phyloP scores from a whole-genome alignment of 1,284 basidiomycete species.

The Trichosporon faecale region DNA sequence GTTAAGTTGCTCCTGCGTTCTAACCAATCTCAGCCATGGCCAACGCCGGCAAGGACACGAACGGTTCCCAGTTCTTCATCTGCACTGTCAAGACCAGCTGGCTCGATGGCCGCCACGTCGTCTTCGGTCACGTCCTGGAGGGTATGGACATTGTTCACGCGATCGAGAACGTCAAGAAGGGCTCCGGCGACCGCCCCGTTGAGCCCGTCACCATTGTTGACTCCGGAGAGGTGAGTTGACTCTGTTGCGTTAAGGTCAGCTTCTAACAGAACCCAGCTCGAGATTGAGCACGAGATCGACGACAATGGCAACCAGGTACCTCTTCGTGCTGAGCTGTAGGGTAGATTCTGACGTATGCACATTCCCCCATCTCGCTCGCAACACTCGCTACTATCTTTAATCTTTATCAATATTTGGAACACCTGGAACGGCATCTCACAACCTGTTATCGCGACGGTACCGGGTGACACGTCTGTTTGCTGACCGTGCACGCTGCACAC shows the following conservation, averaged over 20 bases:
- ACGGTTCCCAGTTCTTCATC: constrained; percentile 58
- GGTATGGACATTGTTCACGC: constrained; percentile 77
- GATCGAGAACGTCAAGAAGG: constrained; percentile 70
- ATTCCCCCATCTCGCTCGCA: constrained; percentile 8
- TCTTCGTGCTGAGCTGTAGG: constrained; percentile 81
- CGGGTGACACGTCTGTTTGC: background rate
- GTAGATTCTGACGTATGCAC: constrained; percentile 25
- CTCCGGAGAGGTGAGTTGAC: constrained; percentile 68
- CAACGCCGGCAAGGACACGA: constrained; percentile 63
- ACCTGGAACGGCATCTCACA: background rate
- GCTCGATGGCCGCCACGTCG: constrained; percentile 60
- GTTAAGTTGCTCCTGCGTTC: background rate
- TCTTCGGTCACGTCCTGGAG: constrained; percentile 85
- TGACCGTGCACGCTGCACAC: background rate
- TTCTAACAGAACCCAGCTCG: constrained; percentile 56
- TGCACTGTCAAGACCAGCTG: constrained; percentile 75
- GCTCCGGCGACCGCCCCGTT: constrained; percentile 64
- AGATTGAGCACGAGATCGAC: constrained; percentile 61
- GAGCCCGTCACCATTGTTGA: constrained; percentile 71
- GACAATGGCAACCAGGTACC: constrained; percentile 80
- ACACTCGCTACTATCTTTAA: background rate
- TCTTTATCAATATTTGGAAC: background rate
- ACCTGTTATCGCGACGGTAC: background rate
- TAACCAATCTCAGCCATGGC: constrained; percentile 65
- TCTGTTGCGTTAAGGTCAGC: background rate